Conservation (phyloP, 495 filamentous ascomycete species). For the Bacidia rubella region DNA sequence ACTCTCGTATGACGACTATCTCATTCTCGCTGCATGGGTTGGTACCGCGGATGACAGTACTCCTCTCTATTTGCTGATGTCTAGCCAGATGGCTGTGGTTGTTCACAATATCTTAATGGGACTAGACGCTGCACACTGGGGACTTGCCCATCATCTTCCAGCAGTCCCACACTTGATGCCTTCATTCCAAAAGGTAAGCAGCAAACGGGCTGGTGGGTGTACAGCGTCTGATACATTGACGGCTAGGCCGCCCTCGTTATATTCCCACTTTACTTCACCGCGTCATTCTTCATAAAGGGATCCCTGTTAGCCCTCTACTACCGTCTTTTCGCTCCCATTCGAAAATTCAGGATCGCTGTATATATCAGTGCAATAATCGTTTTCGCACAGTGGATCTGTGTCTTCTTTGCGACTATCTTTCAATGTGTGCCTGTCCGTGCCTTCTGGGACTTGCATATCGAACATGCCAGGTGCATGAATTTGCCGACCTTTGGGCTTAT, state of each 20-base stretch:
- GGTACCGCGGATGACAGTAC: neutral
- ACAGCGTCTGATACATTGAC: neutral
- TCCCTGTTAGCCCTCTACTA: conserved; percentile 10
- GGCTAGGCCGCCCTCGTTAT: neutral
- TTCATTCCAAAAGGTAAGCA: conserved; percentile 8
- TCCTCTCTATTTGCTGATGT: neutral
- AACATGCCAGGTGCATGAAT: conserved; percentile 8
- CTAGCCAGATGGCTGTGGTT: neutral
- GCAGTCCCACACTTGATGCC: neutral
- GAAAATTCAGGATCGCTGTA: conserved; percentile 3
- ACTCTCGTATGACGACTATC: conserved; percentile 7
- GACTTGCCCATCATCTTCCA: conserved; percentile 4
- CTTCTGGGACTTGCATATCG: conserved; percentile 8
- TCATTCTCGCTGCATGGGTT: conserved; percentile 6
- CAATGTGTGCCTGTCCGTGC: conserved; percentile 13
- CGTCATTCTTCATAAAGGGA: conserved; percentile 1
- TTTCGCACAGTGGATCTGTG: conserved; percentile 5
- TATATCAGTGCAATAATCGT: conserved; percentile 2
- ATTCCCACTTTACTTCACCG: conserved; percentile 7
- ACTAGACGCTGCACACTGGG: conserved; percentile 5
- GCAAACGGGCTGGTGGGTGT: neutral
- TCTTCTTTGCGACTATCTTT: conserved; percentile 11
- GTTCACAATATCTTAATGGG: neutral
- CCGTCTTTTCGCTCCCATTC: conserved; percentile 5
- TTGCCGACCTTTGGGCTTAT: conserved; percentile 7